Evolutionary conservation across 495 filamentous ascomycete genomes (phyloP).

Genomic region (Hyaloscypha hepaticicola): DNA sequence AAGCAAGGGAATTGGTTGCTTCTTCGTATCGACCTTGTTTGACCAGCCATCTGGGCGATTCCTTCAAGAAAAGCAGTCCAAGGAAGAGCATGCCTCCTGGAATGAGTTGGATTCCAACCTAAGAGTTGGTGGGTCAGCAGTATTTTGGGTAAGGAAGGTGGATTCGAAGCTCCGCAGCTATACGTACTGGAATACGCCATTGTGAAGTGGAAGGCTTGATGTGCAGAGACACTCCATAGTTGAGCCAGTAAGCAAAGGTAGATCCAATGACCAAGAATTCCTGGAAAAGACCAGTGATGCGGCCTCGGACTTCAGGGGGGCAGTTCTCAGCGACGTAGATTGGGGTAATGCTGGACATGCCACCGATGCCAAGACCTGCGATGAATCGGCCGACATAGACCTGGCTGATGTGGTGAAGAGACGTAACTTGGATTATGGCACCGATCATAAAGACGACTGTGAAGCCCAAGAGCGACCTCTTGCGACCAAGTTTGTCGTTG

Average conservation of each 20-base stretch:
- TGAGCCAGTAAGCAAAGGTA: slow-evolving; percentile 51
- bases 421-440: slow-evolving; percentile 38
- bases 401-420: slow-evolving; percentile 36
- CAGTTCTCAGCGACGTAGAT: slow-evolving; percentile 47
- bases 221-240: slow-evolving; percentile 42
- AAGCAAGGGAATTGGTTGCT: slow-evolving; percentile 16
- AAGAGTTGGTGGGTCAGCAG: not conserved
- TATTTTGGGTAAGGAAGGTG: not conserved
- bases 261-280: slow-evolving; percentile 40
- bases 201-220: slow-evolving; percentile 34
- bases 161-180: not conserved
- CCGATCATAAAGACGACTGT: slow-evolving; percentile 40
- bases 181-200: slow-evolving; percentile 49
- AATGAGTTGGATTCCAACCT: slow-evolving; percentile 22
- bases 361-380: slow-evolving; percentile 56
- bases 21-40: slow-evolving; percentile 24
- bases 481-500: slow-evolving; percentile 38
- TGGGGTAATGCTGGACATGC: slow-evolving; percentile 51
- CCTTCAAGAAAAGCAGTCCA: slow-evolving; percentile 27
- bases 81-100: slow-evolving; percentile 21
- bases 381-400: slow-evolving; percentile 47
- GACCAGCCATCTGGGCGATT: slow-evolving; percentile 29
- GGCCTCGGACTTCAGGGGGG: slow-evolving; percentile 52
- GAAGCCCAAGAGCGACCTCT: slow-evolving; percentile 37
- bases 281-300: slow-evolving; percentile 39